Percentiles rank a stretch among this genome's conserved stretches.
Evolutionary conservation across 1,139 yeast species (phyloP).

Genomic region (Lodderomyces oxycetoniae): DNA sequence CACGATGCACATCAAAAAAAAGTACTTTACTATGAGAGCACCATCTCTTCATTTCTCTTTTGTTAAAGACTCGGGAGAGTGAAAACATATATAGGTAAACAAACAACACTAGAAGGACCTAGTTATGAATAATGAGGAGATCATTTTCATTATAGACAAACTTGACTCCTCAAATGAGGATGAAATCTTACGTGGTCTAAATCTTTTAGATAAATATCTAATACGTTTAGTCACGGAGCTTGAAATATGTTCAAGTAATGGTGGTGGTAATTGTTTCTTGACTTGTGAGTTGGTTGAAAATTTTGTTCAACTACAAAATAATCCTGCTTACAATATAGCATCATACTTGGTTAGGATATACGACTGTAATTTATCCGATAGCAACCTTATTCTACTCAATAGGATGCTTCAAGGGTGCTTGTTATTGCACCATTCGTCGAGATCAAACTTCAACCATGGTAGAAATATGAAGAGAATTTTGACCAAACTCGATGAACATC

Average conservation of each 20-base stretch:
- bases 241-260: constrained; percentile 16
- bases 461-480: constrained; percentile 32
- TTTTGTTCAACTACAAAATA: constrained; percentile 49
- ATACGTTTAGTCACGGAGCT: constrained; percentile 24
- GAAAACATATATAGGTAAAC: too few relatives aligned
- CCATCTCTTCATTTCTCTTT: too few relatives aligned
- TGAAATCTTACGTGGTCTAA: constrained; percentile 14
- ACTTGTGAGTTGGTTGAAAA: constrained; percentile 25
- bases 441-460: constrained; percentile 39
- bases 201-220: constrained; percentile 18
- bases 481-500: constrained; percentile 15
- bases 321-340: constrained; percentile 46
- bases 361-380: constrained; percentile 9
- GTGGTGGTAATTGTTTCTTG: too few relatives aligned
- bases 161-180: constrained; percentile 12
- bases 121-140: constrained; percentile 3
- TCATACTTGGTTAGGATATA: constrained; percentile 30
- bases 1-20: too few relatives aligned
- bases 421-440: constrained; percentile 54
- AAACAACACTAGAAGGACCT: too few relatives aligned
- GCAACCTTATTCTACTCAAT: constrained; percentile 25
- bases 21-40: too few relatives aligned
- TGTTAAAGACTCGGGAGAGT: too few relatives aligned
- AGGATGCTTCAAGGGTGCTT: constrained; percentile 58
- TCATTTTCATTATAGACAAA: constrained; percentile 14